Evolutionary conservation across 2,329 filamentous ascomycete species (phyloP).

Genomic region (Aspergillus niger): DNA sequence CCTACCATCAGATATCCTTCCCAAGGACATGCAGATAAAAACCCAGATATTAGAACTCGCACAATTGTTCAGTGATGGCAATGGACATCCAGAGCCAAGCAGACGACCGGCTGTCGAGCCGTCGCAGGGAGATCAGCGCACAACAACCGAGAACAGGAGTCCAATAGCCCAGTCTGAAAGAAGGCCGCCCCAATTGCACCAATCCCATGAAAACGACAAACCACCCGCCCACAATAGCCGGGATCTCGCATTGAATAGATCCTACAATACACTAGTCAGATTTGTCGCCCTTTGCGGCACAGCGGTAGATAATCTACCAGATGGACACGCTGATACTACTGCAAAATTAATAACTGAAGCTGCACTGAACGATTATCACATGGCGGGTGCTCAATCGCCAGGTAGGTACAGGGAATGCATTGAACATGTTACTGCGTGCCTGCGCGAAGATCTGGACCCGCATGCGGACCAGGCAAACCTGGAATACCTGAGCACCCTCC

Average conservation of each 20-base stretch:
- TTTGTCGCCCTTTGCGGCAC: constrained; percentile 51
- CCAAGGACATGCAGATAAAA: constrained; percentile 50
- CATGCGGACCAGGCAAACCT: constrained; percentile 22
- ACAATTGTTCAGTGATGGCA: constrained; percentile 44
- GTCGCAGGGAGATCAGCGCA: background rate
- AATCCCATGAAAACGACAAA: constrained; percentile 19
- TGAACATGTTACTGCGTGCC: constrained; percentile 45
- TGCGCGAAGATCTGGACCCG: constrained; percentile 40
- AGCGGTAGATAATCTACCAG: constrained; percentile 32
- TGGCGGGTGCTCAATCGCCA: constrained; percentile 39
- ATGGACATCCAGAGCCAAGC: background rate
- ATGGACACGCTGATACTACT: constrained; percentile 45
- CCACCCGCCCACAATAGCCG: constrained; percentile 37
- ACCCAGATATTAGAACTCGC: constrained; percentile 52
- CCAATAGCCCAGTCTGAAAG: background rate
- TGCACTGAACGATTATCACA: constrained; percentile 51
- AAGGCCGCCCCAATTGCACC: constrained; percentile 24
- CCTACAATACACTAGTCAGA: constrained; percentile 40
- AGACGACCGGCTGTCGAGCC: constrained; percentile 15
- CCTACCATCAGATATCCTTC: constrained; percentile 40
- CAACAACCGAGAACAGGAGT: too few species aligned
- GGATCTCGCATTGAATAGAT: background rate
- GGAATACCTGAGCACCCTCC: constrained; percentile 22
- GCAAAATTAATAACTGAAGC: constrained; percentile 54
- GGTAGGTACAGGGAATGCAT: constrained; percentile 48